A percentile compares a stretch with the other conserved stretches of the same genome.
phyloP scores from a whole-genome alignment of 306 rosid species.

The Vigna hirtella region DNA sequence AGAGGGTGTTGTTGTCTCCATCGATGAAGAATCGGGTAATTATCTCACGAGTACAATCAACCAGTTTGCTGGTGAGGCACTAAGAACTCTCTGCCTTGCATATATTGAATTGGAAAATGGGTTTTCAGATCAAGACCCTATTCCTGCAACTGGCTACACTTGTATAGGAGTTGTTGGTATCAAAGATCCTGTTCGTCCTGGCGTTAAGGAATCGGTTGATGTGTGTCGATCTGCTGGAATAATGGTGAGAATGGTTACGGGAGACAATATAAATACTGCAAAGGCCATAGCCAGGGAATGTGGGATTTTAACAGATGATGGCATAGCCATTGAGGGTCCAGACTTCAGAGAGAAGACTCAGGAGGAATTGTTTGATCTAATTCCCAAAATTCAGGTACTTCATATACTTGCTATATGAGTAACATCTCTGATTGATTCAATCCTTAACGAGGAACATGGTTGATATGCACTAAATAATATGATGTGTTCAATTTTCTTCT shows the following conservation, averaged over 20 bases:
- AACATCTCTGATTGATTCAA: slow-evolving; percentile 6
- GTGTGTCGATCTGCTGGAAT: slow-evolving; percentile 88
- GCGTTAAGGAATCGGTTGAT: slow-evolving; percentile 95
- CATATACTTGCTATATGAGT: slow-evolving; percentile 11
- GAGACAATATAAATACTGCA: slow-evolving; percentile 91
- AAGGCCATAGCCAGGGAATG: slow-evolving; percentile 98
- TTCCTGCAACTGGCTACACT: slow-evolving; percentile 85
- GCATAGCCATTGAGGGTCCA: slow-evolving; percentile 96
- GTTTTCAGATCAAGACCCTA: slow-evolving; percentile 57
- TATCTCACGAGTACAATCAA: slow-evolving; percentile 63
- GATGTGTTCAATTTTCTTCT: slow-evolving; percentile 32
- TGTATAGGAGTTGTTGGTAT: slow-evolving; percentile 92
- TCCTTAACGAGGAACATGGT: slow-evolving; percentile 4
- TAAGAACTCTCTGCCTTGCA: slow-evolving; percentile 92
- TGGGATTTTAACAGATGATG: slow-evolving; percentile 95
- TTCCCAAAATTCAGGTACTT: slow-evolving; percentile 91
- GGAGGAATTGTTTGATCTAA: slow-evolving; percentile 77
- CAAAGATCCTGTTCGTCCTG: slow-evolving; percentile 98
- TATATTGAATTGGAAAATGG: slow-evolving; percentile 73
- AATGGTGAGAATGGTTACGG: slow-evolving; percentile 90
- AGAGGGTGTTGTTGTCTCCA: slow-evolving; percentile 73
- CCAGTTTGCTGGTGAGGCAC: slow-evolving; percentile 89
- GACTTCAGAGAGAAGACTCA: slow-evolving; percentile 78
- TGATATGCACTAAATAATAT: slow-evolving; percentile 37
- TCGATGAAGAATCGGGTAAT: slow-evolving; percentile 62